Evolutionary conservation across 495 filamentous ascomycete species (phyloP), one percentile per base, ranked within the genome.

Genomic region (Trichocladium antarcticum): DNA sequence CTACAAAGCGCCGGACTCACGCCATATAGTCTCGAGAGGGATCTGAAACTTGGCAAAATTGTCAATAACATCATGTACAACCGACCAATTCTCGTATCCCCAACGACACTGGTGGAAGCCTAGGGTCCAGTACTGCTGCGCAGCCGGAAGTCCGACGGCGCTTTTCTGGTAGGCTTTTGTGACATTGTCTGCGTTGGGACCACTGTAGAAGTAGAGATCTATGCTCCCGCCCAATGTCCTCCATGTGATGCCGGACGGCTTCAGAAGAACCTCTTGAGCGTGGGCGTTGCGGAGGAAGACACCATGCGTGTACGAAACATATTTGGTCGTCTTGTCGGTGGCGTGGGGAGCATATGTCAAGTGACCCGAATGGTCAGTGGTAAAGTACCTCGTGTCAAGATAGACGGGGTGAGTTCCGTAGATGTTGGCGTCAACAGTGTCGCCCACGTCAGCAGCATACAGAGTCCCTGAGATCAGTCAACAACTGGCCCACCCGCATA

Each of bases 91-190:
- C 8, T 69, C 68, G 57, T 90, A 90, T 6, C 89, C 89, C 64
- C 87, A 93, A 51, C 83, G 71, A 59, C 87, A 94, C 52, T 94
- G 83, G 55, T 93, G 86, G 57, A 81, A 86, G 2, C 89, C 89
- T 53, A 93, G 82, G 0, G 80, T 76, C 84, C 85, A 95, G 64
- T 93, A 95, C 45, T 85, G 84, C 62, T 88, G 83, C 86, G 92
- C 88, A 0, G 80, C 80, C 6, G 87, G 82, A 17, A 83, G 67
- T 0, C 84, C 84, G 45, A 82, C 74, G 10, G 84, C 69, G 76
- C 81, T 61, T 21, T 74, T 70, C 38, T 84, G 74, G 60, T 95
- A 94, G 45, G 85, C 72, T 55, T 72, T 73, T 15, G 79, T 80
- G 6, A 89, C 82, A 46, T 84, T 74, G 49, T 78, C 73, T 1